Evolutionary conservation across 805 yeast species (phyloP).

Genomic region (Soucietia sequanensis): DNA sequence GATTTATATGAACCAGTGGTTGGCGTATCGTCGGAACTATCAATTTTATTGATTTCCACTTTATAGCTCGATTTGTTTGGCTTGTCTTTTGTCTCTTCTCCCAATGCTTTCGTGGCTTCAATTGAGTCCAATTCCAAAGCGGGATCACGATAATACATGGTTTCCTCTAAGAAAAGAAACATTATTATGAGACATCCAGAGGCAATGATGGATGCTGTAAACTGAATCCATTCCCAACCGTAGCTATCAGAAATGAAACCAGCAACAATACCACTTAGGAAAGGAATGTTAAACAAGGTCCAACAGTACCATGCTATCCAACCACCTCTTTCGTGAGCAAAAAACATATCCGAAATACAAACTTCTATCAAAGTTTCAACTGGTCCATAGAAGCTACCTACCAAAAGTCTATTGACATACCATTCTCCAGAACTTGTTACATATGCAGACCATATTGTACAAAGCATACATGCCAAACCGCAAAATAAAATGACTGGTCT

Average conservation of each 20-base stretch:
- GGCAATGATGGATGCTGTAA: constrained; percentile 2
- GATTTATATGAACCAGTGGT: constrained; percentile 1
- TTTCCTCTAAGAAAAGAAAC: constrained; percentile 3
- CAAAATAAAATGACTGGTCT: constrained; percentile 43
- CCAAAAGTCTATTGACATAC: constrained; percentile 4
- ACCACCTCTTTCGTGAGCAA: constrained; percentile 47
- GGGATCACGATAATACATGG: constrained; percentile 5
- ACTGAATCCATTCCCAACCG: constrained; percentile 3
- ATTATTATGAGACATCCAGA: constrained; percentile 1
- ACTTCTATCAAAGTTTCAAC: constrained; percentile 42
- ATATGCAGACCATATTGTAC: constrained; percentile 46
- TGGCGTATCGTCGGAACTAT: constrained; percentile 1
- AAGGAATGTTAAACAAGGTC: constrained; percentile 35
- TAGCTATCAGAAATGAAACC: constrained; percentile 42
- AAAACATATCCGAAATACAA: constrained; percentile 45
- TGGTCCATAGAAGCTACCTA: constrained; percentile 37
- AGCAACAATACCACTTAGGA: constrained; percentile 57
- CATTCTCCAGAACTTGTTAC: constrained; percentile 36
- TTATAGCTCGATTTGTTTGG: neutral
- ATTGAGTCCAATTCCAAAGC: constrained; percentile 6
- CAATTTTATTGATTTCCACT: constrained; percentile 3
- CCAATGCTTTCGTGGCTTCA: neutral
- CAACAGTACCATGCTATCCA: constrained; percentile 4
- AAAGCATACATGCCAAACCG: constrained; percentile 35
- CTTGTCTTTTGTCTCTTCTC: neutral